Evolutionary conservation across 306 rosid genomes (phyloP).

Genomic region (Hippophae gyantsensis): DNA sequence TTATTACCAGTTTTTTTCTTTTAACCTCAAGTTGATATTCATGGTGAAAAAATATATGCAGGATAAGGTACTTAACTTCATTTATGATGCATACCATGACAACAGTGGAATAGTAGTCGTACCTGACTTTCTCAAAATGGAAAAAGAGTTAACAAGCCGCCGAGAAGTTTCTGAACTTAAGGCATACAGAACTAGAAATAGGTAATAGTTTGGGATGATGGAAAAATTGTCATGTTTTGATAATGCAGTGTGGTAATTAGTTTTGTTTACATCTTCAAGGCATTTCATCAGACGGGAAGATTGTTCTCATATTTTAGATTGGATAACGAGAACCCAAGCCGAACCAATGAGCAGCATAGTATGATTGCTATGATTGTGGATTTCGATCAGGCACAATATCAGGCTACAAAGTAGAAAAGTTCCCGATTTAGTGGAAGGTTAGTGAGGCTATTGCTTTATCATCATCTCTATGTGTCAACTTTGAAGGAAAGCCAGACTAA

Average conservation of each 20-base stretch:
- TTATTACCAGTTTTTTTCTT: background rate
- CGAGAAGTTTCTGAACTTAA: slow-evolving; percentile 47
- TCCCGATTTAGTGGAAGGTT: background rate
- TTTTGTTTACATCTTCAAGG: slow-evolving; percentile 33
- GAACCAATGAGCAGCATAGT: slow-evolving; percentile 13
- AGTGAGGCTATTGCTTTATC: too few relatives aligned
- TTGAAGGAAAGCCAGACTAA: too few relatives aligned
- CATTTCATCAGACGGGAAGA: slow-evolving; percentile 59
- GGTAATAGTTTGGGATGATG: slow-evolving; percentile 26
- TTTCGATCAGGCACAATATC: slow-evolving; percentile 13
- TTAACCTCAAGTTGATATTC: slow-evolving; percentile 14
- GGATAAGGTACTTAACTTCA: slow-evolving; percentile 64
- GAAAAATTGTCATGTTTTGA: background rate
- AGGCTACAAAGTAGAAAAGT: slow-evolving; percentile 8
- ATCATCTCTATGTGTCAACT: too few relatives aligned
- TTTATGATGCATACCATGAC: slow-evolving; percentile 45
- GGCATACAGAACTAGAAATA: slow-evolving; percentile 55
- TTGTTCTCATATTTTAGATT: slow-evolving; percentile 60
- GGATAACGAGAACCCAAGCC: slow-evolving; percentile 55
- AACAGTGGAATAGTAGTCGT: slow-evolving; percentile 39
- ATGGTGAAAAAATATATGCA: slow-evolving; percentile 25
- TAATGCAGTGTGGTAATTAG: slow-evolving; percentile 1
- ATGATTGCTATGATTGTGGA: slow-evolving; percentile 3
- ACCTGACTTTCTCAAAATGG: slow-evolving; percentile 53
- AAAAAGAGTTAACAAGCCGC: slow-evolving; percentile 36